Conservation (phyloP, 495 filamentous ascomycete species). For the Xylaria bambusicola region DNA sequence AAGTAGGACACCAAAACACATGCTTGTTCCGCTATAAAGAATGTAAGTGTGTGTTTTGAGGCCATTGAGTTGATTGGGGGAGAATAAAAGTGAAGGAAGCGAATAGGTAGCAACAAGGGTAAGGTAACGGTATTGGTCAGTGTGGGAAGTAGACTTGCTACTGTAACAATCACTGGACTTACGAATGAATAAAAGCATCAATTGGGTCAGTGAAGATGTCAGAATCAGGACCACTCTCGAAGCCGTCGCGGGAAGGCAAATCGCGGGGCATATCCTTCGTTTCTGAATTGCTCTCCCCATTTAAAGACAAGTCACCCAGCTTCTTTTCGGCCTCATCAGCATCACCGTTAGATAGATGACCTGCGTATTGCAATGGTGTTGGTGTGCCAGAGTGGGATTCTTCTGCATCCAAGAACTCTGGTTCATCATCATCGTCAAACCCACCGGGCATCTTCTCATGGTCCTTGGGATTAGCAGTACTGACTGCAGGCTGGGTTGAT, state of each 20-base stretch:
- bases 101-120: no score
- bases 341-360: constrained; percentile 21
- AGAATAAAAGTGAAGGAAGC: no score
- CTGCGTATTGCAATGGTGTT: constrained; percentile 27
- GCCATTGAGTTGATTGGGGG: no score
- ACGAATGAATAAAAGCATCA: constrained; percentile 76
- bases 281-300: constrained; percentile 10
- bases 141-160: neutral
- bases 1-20: constrained; percentile 85
- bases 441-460: constrained; percentile 20
- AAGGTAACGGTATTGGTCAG: no score
- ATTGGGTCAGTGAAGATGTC: constrained; percentile 65
- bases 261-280: neutral
- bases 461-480: constrained; percentile 14
- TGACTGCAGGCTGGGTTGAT: neutral
- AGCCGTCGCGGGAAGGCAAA: neutral
- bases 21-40: constrained; percentile 67
- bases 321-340: constrained; percentile 18
- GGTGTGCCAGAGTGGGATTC: constrained; percentile 32
- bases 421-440: constrained; percentile 23
- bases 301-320: constrained; percentile 23
- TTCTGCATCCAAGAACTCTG: constrained; percentile 34
- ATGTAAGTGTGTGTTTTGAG: neutral
- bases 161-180: neutral
- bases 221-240: constrained; percentile 33